Percentiles rank a stretch among this genome's conserved stretches.
phyloP scores from a whole-genome alignment of 1,139 yeast species.

The Taphrina deformans region DNA sequence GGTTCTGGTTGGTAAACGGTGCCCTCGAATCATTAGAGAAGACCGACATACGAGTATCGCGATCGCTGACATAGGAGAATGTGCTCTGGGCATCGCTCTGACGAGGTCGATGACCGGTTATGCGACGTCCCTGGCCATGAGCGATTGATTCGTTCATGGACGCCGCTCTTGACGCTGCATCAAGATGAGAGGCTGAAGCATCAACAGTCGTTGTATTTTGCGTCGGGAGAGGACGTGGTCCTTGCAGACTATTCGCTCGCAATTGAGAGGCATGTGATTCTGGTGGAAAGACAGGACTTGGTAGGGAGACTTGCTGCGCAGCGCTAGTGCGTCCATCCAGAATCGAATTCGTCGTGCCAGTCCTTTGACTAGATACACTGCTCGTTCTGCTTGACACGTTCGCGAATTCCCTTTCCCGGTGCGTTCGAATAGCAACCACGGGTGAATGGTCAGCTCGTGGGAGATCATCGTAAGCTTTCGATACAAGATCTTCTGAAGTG shows the following conservation, averaged over 20 bases:
- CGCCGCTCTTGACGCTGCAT: background rate
- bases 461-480: constrained; percentile 17
- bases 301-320: background rate
- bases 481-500: constrained; percentile 7
- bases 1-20: constrained; percentile 18
- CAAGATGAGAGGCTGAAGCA: background rate
- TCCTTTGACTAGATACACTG: background rate
- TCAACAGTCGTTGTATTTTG: background rate
- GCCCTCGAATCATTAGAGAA: background rate
- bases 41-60: background rate
- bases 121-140: background rate
- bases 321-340: background rate
- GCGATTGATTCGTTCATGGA: background rate
- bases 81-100: constrained; percentile 22
- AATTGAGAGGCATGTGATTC: constrained; percentile 30
- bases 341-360: background rate
- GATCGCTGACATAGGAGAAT: constrained; percentile 8
- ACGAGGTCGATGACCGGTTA: constrained; percentile 18
- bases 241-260: constrained; percentile 29
- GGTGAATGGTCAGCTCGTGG: constrained; percentile 31
- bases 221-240: constrained; percentile 27
- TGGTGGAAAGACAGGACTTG: background rate
- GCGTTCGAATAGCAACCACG: constrained; percentile 25
- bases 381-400: constrained; percentile 1
- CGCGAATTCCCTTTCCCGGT: constrained; percentile 22